A percentile compares a stretch with the other conserved stretches of the same genome.
These are phyloP conservation scores for Penicillium bialowiezense DNA, from an alignment of 495 filamentous ascomycete species.

Conservation along the genomic window DNA sequence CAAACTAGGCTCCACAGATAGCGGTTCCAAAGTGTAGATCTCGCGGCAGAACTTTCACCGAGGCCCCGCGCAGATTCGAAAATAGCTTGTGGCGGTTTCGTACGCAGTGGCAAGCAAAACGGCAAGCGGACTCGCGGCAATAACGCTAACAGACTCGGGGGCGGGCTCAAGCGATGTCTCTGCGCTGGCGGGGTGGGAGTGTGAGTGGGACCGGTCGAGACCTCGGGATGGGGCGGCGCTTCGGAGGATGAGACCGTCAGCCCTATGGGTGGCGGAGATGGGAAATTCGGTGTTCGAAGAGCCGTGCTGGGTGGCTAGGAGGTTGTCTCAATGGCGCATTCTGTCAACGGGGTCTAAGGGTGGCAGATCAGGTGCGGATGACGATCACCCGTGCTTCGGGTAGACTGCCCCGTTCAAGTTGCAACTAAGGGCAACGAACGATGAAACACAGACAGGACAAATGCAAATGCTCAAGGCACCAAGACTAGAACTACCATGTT, in stretches of 20 bases:
- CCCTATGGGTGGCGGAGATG: slow-evolving; percentile 11
- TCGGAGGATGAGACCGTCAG: slow-evolving; percentile 22
- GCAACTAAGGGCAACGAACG: too few species aligned
- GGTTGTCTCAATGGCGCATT: background rate
- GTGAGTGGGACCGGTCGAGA: slow-evolving; percentile 16
- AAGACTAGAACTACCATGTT: too few species aligned
- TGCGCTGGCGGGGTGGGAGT: slow-evolving; percentile 16
- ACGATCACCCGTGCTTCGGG: background rate
- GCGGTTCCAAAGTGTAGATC: background rate
- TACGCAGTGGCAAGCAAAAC: slow-evolving; percentile 1
- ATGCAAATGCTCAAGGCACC: background rate
- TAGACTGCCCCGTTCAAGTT: too few species aligned
- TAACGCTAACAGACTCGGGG: background rate
- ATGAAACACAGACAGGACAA: background rate
- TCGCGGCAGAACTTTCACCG: slow-evolving; percentile 2
- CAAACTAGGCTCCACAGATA: slow-evolving; percentile 3
- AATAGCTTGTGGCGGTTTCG: background rate
- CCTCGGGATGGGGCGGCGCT: slow-evolving; percentile 22
- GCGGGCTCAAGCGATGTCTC: slow-evolving; percentile 9
- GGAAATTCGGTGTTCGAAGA: background rate
- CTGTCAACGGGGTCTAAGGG: background rate
- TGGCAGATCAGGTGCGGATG: background rate
- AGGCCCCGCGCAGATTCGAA: background rate
- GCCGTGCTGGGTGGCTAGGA: background rate
- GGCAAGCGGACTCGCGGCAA: slow-evolving; percentile 11